Conservation (phyloP, 208 protist species). For the Crithidia fasciculata region DNA sequence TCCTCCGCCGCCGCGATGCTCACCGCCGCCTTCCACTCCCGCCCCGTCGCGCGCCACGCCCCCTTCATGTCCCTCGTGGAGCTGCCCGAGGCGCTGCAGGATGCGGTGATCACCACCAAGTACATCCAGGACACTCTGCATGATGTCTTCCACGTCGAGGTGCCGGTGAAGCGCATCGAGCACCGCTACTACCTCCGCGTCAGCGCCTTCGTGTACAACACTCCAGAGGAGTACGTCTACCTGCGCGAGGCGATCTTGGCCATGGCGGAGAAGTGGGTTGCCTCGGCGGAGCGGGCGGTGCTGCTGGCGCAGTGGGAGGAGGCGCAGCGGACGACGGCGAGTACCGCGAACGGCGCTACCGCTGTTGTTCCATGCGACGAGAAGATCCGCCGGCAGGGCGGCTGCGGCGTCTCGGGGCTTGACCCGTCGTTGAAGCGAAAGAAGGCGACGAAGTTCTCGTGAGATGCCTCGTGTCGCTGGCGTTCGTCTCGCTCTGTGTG, state of each 20-base stretch:
- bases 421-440: slow-evolving; percentile 52
- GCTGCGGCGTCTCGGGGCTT: slow-evolving; percentile 59
- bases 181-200: slow-evolving; percentile 82
- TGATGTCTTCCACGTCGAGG: slow-evolving; percentile 80
- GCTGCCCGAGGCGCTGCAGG: slow-evolving; percentile 77
- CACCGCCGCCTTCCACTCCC: slow-evolving; percentile 61
- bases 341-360: not conserved
- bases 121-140: slow-evolving; percentile 85
- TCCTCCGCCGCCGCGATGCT: slow-evolving; percentile 67
- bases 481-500: not conserved
- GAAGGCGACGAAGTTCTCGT: slow-evolving; percentile 48
- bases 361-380: slow-evolving; percentile 54
- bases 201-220: slow-evolving; percentile 92
- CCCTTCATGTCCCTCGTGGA: slow-evolving; percentile 91
- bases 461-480: not conserved
- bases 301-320: slow-evolving; percentile 12
- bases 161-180: slow-evolving; percentile 89
- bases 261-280: slow-evolving; percentile 59
- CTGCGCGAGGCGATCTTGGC: slow-evolving; percentile 75
- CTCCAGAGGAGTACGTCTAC: slow-evolving; percentile 80
- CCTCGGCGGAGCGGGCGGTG: slow-evolving; percentile 27
- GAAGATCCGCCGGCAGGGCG: slow-evolving; percentile 57
- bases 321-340: not conserved
- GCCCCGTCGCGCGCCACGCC: slow-evolving; percentile 65
- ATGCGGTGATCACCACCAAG: slow-evolving; percentile 64